Percentiles rank a stretch among this genome's conserved stretches.
Conservation (phyloP, 2,329 filamentous ascomycete species). For the Neofusicoccum umdonicola region DNA sequence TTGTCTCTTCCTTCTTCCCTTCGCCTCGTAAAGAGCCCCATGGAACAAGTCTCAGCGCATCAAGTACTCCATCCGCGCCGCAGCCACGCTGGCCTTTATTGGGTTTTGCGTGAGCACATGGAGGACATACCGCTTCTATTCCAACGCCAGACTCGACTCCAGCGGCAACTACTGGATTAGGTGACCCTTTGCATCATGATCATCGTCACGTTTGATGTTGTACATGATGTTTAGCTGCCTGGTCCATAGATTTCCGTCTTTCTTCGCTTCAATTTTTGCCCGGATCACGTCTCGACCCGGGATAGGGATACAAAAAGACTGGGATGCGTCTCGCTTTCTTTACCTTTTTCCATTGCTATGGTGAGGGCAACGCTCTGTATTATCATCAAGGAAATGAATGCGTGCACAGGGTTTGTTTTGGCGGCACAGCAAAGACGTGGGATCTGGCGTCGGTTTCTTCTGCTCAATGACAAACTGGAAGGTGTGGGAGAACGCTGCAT, state of each 20-base stretch:
- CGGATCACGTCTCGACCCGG: neutral
- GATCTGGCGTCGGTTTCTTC: neutral
- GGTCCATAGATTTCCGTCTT: neutral
- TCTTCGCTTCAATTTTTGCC: neutral
- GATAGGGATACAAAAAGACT: neutral
- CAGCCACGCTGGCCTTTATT: neutral
- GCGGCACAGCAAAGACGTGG: conserved; percentile 1
- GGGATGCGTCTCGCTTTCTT: neutral
- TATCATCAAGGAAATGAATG: neutral
- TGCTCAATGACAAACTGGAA: neutral
- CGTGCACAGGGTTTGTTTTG: neutral
- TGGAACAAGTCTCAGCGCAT: conserved; percentile 14
- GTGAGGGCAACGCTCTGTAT: neutral
- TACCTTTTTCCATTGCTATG: neutral
- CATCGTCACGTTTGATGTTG: conserved; percentile 26
- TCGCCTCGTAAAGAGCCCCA: conserved; percentile 6
- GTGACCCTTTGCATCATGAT: neutral
- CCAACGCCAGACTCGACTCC: conserved; percentile 3
- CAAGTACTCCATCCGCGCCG: neutral
- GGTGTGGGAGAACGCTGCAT: neutral
- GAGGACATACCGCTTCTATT: neutral
- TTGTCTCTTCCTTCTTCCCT: neutral
- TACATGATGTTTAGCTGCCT: neutral
- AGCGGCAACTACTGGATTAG: conserved; percentile 14
- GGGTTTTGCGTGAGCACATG: neutral